Base-by-base conservation (phyloP, 176 grass and related monocot species). In the Ampelocalamus luodianensis region DNA sequence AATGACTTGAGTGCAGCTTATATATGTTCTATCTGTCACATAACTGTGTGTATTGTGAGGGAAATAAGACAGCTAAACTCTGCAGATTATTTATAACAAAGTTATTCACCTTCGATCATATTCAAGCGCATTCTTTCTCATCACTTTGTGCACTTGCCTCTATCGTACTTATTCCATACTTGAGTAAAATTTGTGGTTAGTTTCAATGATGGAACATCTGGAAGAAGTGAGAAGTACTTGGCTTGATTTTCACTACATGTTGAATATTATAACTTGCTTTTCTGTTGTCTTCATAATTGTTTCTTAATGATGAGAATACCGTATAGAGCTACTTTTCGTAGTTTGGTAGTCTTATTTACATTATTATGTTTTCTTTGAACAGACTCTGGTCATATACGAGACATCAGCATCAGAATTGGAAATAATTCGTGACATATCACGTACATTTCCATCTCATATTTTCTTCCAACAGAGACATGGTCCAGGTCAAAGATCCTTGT, bases 381-480 rank as follows among this genome's bases (percentile, higher is more conserved):
- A 99, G 96, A 94, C 92, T 86, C 77, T 98, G 69, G 96, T 98
- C 67, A 92, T 98, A 87, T 95, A 98, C 5, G 96, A 98, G 93
- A 92, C 93, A 68, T 95, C 93, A 4, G 66, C 96, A 69, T 98
- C 96, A 72, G 96, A 98, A 77, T 64, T 98, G 89, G 96, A 98
- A 78, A 98, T 98, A 76, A 95, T 98, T 46, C 87, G 96, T 62
- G 96, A 98, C 78, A 98, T 98, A 90, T 98, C 96, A 66, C 93
- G 96, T 40, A 96, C 96, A 82, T 98, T 98, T 89, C 96, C 96
- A 43, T 94, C 96, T 14, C 96, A 98, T 89, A 89, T 98, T 83
- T 98, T 98, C 83, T 98, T 94, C 63, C 96, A 98, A 85, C 88
- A 98, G 84, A 93, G 96, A 76, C 96, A 98, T 92, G 96, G 96